These are phyloP conservation scores for Chalciporus pseudorubinellus DNA, from an alignment of 768 basidiomycete species.

Conservation along the genomic window DNA sequence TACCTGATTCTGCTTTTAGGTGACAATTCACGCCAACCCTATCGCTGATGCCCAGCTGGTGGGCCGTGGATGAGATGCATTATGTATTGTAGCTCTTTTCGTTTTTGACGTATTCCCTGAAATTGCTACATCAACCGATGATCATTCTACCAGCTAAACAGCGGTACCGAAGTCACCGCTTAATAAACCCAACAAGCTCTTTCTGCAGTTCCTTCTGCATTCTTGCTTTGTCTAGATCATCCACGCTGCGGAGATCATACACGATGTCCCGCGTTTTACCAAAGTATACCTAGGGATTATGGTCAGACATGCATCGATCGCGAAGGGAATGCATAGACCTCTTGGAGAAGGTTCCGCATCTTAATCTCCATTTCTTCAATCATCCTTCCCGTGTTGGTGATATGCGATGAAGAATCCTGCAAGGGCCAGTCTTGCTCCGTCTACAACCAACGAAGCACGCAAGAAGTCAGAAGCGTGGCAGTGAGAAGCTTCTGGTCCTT, in stretches of 20 bases:
- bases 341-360: conserved; percentile 92
- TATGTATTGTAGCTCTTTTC: background rate
- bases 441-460: conserved; percentile 37
- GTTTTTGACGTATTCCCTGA: background rate
- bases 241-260: conserved; percentile 84
- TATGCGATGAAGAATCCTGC: conserved; percentile 78
- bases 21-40: conserved; percentile 93
- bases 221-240: conserved; percentile 79
- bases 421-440: conserved; percentile 85
- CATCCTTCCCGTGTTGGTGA: conserved; percentile 91
- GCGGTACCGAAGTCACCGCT: conserved; percentile 49
- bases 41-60: conserved; percentile 69
- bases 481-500: conserved; percentile 5
- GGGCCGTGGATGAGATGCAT: conserved; percentile 20
- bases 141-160: background rate
- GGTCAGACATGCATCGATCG: conserved; percentile 10
- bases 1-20: conserved; percentile 37
- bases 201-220: conserved; percentile 85
- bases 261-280: conserved; percentile 96
- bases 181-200: conserved; percentile 86
- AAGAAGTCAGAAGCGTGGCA: conserved; percentile 9
- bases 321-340: conserved; percentile 43
- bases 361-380: conserved; percentile 99
- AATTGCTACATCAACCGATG: background rate
- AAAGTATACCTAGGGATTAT: conserved; percentile 72